Evolutionary conservation across 768 basidiomycete species (phyloP).

Genomic region (Lactifluus hygrophoroides): DNA sequence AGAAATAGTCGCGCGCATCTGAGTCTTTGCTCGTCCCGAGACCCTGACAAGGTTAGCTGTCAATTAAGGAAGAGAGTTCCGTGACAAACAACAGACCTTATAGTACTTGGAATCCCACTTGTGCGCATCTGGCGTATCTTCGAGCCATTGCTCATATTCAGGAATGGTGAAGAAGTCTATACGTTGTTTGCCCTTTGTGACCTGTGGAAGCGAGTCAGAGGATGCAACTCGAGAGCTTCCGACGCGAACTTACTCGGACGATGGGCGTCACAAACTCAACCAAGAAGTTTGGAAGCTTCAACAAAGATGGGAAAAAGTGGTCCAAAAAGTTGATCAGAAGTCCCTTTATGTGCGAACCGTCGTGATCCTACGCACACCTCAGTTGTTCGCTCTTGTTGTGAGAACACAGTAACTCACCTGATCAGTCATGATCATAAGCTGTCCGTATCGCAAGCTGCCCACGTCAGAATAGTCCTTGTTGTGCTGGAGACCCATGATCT

Average conservation of each 20-base stretch:
- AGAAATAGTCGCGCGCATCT: slow-evolving; percentile 91
- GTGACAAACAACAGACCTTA: slow-evolving; percentile 56
- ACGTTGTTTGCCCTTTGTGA: slow-evolving; percentile 67
- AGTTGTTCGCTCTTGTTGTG: neutral
- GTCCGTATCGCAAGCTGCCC: slow-evolving; percentile 76
- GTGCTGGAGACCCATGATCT: slow-evolving; percentile 94
- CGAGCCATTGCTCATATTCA: slow-evolving; percentile 90
- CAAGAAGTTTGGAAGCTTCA: slow-evolving; percentile 84
- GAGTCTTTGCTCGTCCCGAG: slow-evolving; percentile 86
- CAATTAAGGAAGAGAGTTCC: slow-evolving; percentile 1
- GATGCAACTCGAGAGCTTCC: neutral
- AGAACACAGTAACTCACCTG: slow-evolving; percentile 47
- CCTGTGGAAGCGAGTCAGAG: slow-evolving; percentile 32
- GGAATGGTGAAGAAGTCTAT: slow-evolving; percentile 95
- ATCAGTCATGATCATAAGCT: slow-evolving; percentile 99
- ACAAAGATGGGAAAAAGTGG: slow-evolving; percentile 90
- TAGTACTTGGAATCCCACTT: slow-evolving; percentile 95
- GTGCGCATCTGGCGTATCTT: slow-evolving; percentile 61
- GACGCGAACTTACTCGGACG: slow-evolving; percentile 58
- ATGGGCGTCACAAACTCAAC: slow-evolving; percentile 99
- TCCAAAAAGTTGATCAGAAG: slow-evolving; percentile 96
- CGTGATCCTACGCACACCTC: slow-evolving; percentile 68
- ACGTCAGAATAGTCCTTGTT: slow-evolving; percentile 76
- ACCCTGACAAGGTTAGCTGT: slow-evolving; percentile 49
- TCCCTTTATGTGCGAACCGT: slow-evolving; percentile 99